phyloP scores from a whole-genome alignment of 139 green algal species.

The Chlorella ohadii region DNA sequence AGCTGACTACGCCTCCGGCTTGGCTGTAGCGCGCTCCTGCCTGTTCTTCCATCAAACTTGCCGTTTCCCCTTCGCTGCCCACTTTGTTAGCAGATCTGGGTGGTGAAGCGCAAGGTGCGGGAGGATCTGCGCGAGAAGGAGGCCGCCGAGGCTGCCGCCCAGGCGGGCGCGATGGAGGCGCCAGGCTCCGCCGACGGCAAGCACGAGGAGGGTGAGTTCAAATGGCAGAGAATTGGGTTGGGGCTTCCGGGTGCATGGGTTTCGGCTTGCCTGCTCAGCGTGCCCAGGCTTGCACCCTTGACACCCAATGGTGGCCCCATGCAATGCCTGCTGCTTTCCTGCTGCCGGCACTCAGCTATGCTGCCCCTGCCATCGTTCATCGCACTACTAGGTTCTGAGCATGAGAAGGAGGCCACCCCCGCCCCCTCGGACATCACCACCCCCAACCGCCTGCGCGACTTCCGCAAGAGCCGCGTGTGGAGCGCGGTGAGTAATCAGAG shows the following conservation, averaged over 20 bases:
- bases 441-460: conserved; percentile 16
- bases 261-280: no score
- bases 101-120: neutral
- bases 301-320: no score
- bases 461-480: conserved; percentile 41
- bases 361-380: neutral
- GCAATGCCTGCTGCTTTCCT: no score
- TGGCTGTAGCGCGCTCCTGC: no score
- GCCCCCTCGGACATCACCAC: neutral
- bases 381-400: neutral
- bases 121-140: neutral
- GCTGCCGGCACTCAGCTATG: neutral
- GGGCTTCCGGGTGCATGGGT: no score
- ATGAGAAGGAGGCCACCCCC: neutral
- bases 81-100: conserved; percentile 13
- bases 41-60: no score
- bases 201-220: neutral
- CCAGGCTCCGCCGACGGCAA: neutral
- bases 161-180: neutral
- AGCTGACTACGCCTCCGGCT: no score
- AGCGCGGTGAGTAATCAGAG: no score
- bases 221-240: no score
- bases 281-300: neutral
- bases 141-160: neutral
- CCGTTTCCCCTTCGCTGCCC: no score